Base-by-base conservation (phyloP, 108 stramenopile genomes). In the Skeletonema grethae region DNA sequence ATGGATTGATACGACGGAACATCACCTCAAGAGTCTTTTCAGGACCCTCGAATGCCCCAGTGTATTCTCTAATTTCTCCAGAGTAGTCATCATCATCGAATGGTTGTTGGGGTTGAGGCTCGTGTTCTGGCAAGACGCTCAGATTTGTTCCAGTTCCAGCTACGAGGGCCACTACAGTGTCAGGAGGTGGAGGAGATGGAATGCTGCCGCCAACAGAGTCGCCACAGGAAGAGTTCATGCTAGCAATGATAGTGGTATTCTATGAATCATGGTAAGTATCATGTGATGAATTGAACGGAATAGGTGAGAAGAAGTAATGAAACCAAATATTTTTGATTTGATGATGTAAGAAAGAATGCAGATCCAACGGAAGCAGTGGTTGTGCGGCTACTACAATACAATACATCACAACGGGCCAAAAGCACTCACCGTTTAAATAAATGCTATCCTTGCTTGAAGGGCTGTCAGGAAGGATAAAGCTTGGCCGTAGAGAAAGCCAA, bases 21-120 rank as follows among this genome's bases (percentile, higher is more conserved):
- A 76, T 70, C 9, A 95, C 91, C 70, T 95, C 94, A 46, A 95
- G 80, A 16, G 94, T 95, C 67, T 95, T 95, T 72, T 95, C 94
- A 9, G 94, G 94, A 7, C 94, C 94, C 80, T 95, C 94, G 68
- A 95, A 95, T 5, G 82, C 74, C 2, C 94, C 94, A 32, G 85
- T 93, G 43, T 95, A 95, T 56, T 92, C 91, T 12, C 94, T 43
- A 48, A 90, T 50, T 59, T 87, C 84, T 8, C 90, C 90, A 13
- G 89, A 90, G 55, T 78, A 67, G 31, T 89, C 82, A 68, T 94
- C 92, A 65, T 93, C 92, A 31, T 84, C 79, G 45, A 63, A 77
- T 15, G 70, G 84, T 61, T 81, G 76, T 66, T 82, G 79, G 61
- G 79, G 74, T 68, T 80, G 80, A 15, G 59, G 53, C 32, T 69